Evolutionary conservation across 2,329 filamentous ascomycete genomes (phyloP).

Genomic region (Diaporthe amygdali): DNA sequence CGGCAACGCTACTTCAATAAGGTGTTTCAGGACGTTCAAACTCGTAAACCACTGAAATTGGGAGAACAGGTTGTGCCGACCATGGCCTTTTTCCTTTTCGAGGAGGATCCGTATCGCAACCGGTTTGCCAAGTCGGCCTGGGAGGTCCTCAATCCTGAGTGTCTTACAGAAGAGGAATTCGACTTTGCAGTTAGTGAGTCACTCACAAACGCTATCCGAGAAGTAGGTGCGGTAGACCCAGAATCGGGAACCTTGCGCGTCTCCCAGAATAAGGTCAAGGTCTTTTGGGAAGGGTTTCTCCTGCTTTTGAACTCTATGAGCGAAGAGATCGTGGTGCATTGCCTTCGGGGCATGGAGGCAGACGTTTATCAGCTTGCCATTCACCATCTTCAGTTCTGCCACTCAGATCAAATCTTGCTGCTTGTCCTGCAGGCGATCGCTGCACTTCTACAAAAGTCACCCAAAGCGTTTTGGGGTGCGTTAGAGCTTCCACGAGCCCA

Average conservation of each 20-base stretch:
- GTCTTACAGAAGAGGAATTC: slow-evolving; percentile 75
- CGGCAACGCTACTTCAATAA: slow-evolving; percentile 70
- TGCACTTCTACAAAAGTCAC: slow-evolving; percentile 74
- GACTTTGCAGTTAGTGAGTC: slow-evolving; percentile 85
- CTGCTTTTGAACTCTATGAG: slow-evolving; percentile 77
- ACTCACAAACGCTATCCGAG: slow-evolving; percentile 66
- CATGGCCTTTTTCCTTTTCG: slow-evolving; percentile 85
- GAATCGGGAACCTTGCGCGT: slow-evolving; percentile 1
- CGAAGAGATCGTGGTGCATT: slow-evolving; percentile 76
- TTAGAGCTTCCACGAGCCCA: slow-evolving; percentile 81
- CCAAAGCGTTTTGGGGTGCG: slow-evolving; percentile 86
- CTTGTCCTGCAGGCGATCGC: slow-evolving; percentile 74
- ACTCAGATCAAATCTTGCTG: slow-evolving; percentile 64
- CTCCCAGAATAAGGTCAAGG: slow-evolving; percentile 61
- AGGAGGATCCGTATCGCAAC: slow-evolving; percentile 65
- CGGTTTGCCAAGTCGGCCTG: slow-evolving; percentile 74
- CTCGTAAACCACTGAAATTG: slow-evolving; percentile 79
- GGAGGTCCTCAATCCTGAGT: slow-evolving; percentile 65
- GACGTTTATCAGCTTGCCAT: slow-evolving; percentile 70
- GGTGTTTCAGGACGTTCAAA: slow-evolving; percentile 82
- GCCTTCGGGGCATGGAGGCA: slow-evolving; percentile 78
- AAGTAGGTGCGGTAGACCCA: slow-evolving; percentile 13
- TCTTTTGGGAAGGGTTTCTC: slow-evolving; percentile 81
- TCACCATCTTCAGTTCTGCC: slow-evolving; percentile 56
- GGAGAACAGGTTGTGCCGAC: slow-evolving; percentile 76